Base-by-base conservation (phyloP, 352 stramenopile genomes). In the Sclerospora graminicola region DNA sequence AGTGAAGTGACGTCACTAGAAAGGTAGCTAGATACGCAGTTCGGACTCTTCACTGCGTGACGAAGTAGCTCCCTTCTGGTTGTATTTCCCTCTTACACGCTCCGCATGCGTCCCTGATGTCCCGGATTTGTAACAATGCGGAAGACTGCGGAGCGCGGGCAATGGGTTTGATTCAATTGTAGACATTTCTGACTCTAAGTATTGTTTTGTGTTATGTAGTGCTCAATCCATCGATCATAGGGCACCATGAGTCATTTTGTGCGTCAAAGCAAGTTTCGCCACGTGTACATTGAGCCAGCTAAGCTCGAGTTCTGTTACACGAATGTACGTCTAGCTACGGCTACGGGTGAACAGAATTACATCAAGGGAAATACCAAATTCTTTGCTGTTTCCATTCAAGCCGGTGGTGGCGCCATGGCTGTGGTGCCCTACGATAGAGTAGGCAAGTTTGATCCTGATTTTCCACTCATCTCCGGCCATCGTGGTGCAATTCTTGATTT, bases 321-420 rank as follows among this genome's bases (percentile, higher is more conserved):
- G 36, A 93, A 93, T 55, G 60, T 99, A 44, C 83, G 91, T 19
- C 71, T 99, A 32, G 86, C 93, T 16, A 98, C 96, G 27, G 89
- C 96, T 23, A 98, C 95, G 39, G 96, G 97, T 48, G 97, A 99
- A 63, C 96, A 99, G 65, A 97, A 98, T 57, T 99, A 99, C 77
- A 99, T 99, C 71, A 99, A 99, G 70, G 95, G 92, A 28, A 99
- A 98, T 60, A 96, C 95, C 45, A 98, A 99, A 79, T 99, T 98
- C 70, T 98, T 99, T 63, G 94, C 95, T 15, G 89, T 99, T 24
- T 85, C 95, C 30, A 93, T 95, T 56, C 74, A 89, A 55, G 78
- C 80, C 0, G 84, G 85, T 37, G 85, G 84, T 30, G 85, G 85
- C 33, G 76, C 83, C 43, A 93, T 98, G 63, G 88, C 90, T 36